Conservation (phyloP, 208 protist species). For the Acanthamoeba healyi region DNA sequence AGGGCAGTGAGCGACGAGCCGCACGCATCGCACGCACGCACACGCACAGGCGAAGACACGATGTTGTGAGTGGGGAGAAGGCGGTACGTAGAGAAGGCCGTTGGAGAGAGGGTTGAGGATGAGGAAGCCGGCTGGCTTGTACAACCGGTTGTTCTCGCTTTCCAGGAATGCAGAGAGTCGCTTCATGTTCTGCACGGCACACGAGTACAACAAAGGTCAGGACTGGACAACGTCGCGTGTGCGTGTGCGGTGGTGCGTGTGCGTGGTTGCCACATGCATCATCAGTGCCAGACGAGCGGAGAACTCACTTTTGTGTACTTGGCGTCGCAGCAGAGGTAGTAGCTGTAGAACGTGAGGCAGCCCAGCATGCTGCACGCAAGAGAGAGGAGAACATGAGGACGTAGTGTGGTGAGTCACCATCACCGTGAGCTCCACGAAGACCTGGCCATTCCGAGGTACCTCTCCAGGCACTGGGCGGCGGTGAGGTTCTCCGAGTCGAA, state of each 20-base stretch:
- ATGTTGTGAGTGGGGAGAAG: neutral
- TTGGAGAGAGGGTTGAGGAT: conserved; percentile 51
- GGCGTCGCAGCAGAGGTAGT: conserved; percentile 41
- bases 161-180: conserved; percentile 33
- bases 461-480: neutral
- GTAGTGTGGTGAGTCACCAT: no score
- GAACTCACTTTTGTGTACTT: conserved; percentile 3
- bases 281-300: neutral
- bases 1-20: neutral
- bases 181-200: conserved; percentile 12
- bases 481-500: conserved; percentile 7
- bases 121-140: conserved; percentile 21
- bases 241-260: no score
- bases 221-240: neutral
- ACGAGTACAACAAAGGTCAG: neutral
- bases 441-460: no score
- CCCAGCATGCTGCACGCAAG: neutral
- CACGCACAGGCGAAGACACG: neutral
- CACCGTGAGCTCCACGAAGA: no score
- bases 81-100: conserved; percentile 52
- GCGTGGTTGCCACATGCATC: neutral
- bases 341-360: conserved; percentile 20
- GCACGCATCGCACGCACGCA: no score
- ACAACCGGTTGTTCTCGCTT: conserved; percentile 47
- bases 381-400: neutral